Evolutionary conservation across 768 basidiomycete species (phyloP).

Genomic region (Hysterangium stoloniferum): DNA sequence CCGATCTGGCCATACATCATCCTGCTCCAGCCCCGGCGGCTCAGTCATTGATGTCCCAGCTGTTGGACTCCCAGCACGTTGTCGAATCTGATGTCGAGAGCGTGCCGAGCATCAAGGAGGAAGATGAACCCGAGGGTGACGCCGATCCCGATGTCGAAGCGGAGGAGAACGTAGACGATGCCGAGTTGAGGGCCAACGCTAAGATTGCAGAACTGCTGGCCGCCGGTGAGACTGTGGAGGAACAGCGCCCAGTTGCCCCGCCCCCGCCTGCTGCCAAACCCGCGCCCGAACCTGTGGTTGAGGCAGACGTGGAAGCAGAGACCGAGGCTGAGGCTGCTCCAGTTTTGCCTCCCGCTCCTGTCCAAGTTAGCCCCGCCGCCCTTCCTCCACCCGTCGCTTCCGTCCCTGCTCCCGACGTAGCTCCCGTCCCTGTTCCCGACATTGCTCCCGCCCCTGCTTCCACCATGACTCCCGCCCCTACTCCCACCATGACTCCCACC

Average conservation of each 20-base stretch:
- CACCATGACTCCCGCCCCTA: too few relatives aligned
- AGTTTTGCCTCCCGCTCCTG: too few relatives aligned
- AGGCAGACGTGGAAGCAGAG: conserved; percentile 10
- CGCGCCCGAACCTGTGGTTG: conserved; percentile 19
- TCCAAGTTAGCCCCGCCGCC: too few relatives aligned
- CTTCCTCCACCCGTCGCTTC: too few relatives aligned
- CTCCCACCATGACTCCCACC: too few relatives aligned
- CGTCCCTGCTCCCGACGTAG: too few relatives aligned
- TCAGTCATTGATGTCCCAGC: background rate
- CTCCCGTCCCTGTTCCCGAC: too few relatives aligned
- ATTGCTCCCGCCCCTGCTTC: too few relatives aligned
- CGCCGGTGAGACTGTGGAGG: background rate
- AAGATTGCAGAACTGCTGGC: conserved; percentile 11
- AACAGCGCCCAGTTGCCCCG: background rate
- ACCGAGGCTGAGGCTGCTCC: conserved; percentile 8
- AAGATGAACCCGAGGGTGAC: background rate
- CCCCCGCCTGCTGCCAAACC: conserved; percentile 15
- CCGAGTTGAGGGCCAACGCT: conserved; percentile 13
- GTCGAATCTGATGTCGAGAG: conserved; percentile 7
- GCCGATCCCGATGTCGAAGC: conserved; percentile 9
- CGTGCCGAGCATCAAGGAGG: background rate
- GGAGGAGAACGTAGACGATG: conserved; percentile 13
- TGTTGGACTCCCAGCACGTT: background rate
- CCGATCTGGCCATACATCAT: conserved; percentile 72
- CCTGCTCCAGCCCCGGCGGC: conserved; percentile 1